Conservation (phyloP, 768 basidiomycete species). For the Tylopilus rubrobrunneus region DNA sequence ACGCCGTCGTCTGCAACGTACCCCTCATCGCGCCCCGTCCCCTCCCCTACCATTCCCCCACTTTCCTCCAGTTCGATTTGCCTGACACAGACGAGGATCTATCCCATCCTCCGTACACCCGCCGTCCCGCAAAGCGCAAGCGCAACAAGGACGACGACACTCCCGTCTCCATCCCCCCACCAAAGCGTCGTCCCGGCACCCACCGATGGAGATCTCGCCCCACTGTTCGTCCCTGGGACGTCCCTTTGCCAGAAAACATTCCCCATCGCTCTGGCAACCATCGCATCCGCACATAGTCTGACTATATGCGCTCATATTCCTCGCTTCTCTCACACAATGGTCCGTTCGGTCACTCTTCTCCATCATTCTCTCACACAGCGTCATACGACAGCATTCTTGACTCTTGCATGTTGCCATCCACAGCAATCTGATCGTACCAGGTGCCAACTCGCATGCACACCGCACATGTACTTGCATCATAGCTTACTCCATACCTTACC, state of each 20-base stretch:
- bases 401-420: conserved; percentile 3
- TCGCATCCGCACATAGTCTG: conserved; percentile 14
- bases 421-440: conserved; percentile 6
- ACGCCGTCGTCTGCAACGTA: conserved; percentile 55
- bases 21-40: conserved; percentile 68
- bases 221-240: conserved; percentile 7
- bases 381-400: conserved; percentile 9
- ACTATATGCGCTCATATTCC: conserved; percentile 4
- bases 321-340: conserved; percentile 4
- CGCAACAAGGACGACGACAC: conserved; percentile 27
- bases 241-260: neutral
- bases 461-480: conserved; percentile 27
- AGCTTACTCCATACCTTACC: conserved; percentile 18
- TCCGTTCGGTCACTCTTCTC: neutral
- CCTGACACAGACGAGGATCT: conserved; percentile 69
- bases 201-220: conserved; percentile 20
- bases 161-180: conserved; percentile 14
- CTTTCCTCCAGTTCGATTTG: conserved; percentile 63
- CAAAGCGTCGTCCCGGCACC: conserved; percentile 25
- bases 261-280: conserved; percentile 18
- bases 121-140: conserved; percentile 52
- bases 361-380: conserved; percentile 16
- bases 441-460: conserved; percentile 14
- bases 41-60: conserved; percentile 66
- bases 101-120: conserved; percentile 65